Conservation (phyloP, 345 rosid genomes). For the Melastoma malabathricum region DNA sequence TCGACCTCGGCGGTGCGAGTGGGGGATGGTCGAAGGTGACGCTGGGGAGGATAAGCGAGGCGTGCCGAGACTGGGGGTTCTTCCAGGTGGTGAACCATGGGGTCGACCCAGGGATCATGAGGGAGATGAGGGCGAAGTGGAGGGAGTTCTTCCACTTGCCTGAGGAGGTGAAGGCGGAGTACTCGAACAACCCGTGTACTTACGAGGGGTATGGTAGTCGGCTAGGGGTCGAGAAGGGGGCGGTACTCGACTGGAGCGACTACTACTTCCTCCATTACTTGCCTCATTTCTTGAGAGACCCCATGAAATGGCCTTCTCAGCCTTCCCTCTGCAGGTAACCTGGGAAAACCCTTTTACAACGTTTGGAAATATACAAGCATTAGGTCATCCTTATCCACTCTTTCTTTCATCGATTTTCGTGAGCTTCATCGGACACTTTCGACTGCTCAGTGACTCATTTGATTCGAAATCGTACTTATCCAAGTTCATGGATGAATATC, state of each 20-base stretch:
- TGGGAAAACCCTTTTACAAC: conserved; percentile 22
- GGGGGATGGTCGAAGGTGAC: conserved; percentile 14
- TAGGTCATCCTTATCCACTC: too few species aligned
- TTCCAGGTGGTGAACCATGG: conserved; percentile 92
- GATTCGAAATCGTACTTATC: too few species aligned
- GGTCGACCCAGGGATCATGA: conserved; percentile 43
- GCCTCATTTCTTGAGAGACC: conserved; percentile 35
- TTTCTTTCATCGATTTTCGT: too few species aligned
- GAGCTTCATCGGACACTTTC: too few species aligned
- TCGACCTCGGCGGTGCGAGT: conserved; percentile 29
- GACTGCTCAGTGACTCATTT: too few species aligned
- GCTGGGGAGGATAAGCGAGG: conserved; percentile 21
- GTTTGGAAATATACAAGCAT: neutral
- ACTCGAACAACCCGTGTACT: conserved; percentile 65
- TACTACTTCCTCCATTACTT: conserved; percentile 63
- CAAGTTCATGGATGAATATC: too few species aligned
- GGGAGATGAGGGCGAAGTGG: conserved; percentile 38
- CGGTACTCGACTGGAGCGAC: conserved; percentile 89
- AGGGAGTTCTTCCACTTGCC: conserved; percentile 65
- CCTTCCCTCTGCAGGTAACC: conserved; percentile 60
- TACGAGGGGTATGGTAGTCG: conserved; percentile 95
- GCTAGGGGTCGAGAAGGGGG: conserved; percentile 67
- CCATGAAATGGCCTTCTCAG: conserved; percentile 61
- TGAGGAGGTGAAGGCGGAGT: conserved; percentile 41
- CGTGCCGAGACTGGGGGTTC: conserved; percentile 84